phyloP scores from a whole-genome alignment of 352 stramenopile genomes.

The Phytophthora pini region DNA sequence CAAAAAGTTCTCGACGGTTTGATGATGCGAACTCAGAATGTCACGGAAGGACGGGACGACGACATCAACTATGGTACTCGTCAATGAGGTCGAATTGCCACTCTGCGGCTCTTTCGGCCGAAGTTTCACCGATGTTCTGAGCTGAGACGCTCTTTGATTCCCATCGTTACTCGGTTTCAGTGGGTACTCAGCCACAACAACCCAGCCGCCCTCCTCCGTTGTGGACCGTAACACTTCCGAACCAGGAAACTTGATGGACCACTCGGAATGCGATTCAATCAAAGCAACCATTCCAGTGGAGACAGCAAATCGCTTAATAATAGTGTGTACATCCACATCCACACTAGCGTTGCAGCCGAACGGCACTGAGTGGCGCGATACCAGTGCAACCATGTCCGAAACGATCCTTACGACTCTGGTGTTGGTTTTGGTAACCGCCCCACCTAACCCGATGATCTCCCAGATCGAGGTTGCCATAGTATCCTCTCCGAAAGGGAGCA shows the following conservation, averaged over 20 bases:
- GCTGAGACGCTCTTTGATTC: constrained; percentile 12
- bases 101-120: constrained; percentile 1
- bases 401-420: constrained; percentile 4
- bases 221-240: constrained; percentile 3
- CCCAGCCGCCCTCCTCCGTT: constrained; percentile 23
- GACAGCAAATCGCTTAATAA: constrained; percentile 20
- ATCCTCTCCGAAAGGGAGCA: constrained; percentile 20
- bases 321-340: constrained; percentile 12
- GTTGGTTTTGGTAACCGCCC: constrained; percentile 1
- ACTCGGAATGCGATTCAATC: constrained; percentile 23
- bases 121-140: constrained; percentile 20
- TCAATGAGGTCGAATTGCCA: background rate
- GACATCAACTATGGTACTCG: constrained; percentile 27
- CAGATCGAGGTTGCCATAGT: constrained; percentile 15
- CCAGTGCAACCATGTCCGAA: constrained; percentile 11
- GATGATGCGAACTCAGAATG: constrained; percentile 19
- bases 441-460: constrained; percentile 21
- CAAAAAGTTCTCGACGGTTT: constrained; percentile 18
- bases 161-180: background rate
- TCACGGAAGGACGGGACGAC: constrained; percentile 25
- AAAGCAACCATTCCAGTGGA: constrained; percentile 16
- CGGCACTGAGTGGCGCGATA: constrained; percentile 11
- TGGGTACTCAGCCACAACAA: constrained; percentile 16
- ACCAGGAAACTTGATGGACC: constrained; percentile 14
- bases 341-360: constrained; percentile 7